Evolutionary conservation across 23 red algal species (phyloP), one percentile per base, ranked within the genome.

Genomic region (Agarophyton chilense): DNA sequence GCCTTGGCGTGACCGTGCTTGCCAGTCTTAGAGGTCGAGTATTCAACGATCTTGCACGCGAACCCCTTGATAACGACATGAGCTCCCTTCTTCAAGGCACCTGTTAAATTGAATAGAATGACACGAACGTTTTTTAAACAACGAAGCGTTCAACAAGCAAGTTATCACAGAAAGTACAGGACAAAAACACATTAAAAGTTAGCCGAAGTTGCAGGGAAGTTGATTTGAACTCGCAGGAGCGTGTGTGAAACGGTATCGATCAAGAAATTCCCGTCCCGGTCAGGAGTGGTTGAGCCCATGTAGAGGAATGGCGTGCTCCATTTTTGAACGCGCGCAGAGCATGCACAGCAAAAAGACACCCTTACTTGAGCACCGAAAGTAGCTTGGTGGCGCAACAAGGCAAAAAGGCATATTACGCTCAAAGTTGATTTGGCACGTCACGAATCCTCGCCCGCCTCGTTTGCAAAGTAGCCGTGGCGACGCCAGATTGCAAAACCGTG

Each of bases 1-100:
- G 97, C 97, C 89, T 99, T 99, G 28, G 97, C 97, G 79, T 99
- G 97, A 13, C 97, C 97, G 74, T 99, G 97, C 79, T 99, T 99
- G 19, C 97, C 97, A 35, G 97, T 99, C 88, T 99, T 99, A 19
- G 92, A 95, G 14, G 97, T 99, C 25, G 92, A 95, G 44, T 95
- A 94, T 4, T 99, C 97, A 52, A 99, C 92, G 33, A 95, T 92
- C 63, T 99, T 99, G 84, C 97, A 99, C n/a, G 97, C 93, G 53
- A 95, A 95, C 33, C 97, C 97, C 75, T 99, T 99, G 84, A 99
- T 82, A 31, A 99, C 97, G 14, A 99, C 93, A 67, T 94, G 83
- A 40, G 90, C 49, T 26, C 94, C 94, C 83, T 99, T 99, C 90
- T 99, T 99, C 57, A 99, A 51, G 12, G 95, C 71, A 77, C 85